Conservation (phyloP, 768 basidiomycete genomes). For the Leucosporidium creatinivorum region DNA sequence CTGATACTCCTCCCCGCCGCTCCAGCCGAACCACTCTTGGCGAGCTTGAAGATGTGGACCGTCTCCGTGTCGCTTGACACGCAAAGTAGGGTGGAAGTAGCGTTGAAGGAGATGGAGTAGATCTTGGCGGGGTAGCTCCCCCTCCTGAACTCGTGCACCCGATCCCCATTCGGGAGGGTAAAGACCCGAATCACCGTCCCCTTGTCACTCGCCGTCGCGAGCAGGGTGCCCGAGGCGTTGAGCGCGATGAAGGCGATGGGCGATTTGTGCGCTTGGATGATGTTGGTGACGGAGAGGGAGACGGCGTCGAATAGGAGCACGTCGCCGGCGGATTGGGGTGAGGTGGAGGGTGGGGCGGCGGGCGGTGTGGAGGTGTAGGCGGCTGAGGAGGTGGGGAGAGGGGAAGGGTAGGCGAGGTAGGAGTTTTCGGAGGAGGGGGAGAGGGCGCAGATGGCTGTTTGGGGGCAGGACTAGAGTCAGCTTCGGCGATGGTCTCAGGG, state of each 20-base stretch:
- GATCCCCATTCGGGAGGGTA: slow-evolving; percentile 81
- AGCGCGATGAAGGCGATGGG: slow-evolving; percentile 81
- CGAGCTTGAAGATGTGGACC: slow-evolving; percentile 91
- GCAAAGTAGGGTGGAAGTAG: slow-evolving; percentile 70
- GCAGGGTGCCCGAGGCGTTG: slow-evolving; percentile 75
- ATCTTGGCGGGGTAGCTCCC: slow-evolving; percentile 82
- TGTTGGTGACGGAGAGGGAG: slow-evolving; percentile 82
- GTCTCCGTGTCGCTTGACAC: slow-evolving; percentile 90
- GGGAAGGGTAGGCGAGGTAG: slow-evolving; percentile 93
- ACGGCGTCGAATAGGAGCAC: slow-evolving; percentile 92
- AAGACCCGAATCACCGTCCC: slow-evolving; percentile 97
- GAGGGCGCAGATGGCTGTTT: slow-evolving; percentile 79
- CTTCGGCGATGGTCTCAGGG: not conserved
- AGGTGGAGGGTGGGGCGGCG: slow-evolving; percentile 42
- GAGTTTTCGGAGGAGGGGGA: slow-evolving; percentile 88
- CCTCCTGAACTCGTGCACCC: slow-evolving; percentile 87
- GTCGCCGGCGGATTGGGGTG: slow-evolving; percentile 48
- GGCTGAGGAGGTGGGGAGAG: slow-evolving; percentile 72
- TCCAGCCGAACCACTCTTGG: slow-evolving; percentile 38
- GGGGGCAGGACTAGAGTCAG: not conserved
- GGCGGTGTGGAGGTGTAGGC: slow-evolving; percentile 47
- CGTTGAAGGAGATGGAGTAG: slow-evolving; percentile 77
- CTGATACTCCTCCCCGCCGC: slow-evolving; percentile 22
- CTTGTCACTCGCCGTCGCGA: slow-evolving; percentile 88
- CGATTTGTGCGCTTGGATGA: slow-evolving; percentile 93